Base-by-base conservation (phyloP, 2,329 filamentous ascomycete species). In the Aspergillus fructus region DNA sequence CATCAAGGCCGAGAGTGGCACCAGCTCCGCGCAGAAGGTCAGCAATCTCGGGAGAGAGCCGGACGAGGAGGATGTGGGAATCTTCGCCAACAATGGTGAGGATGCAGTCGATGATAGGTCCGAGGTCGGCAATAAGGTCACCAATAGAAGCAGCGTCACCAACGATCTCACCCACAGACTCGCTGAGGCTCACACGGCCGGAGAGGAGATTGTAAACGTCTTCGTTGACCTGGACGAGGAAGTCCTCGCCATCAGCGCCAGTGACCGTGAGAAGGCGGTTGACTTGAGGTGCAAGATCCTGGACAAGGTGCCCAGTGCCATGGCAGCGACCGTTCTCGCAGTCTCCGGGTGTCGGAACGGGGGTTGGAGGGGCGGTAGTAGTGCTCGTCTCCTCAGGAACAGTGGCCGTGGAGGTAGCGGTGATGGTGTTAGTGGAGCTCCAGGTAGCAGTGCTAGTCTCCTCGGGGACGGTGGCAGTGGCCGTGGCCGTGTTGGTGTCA, bases 221-320 rank as follows among this genome's bases (percentile, higher is more conserved):
- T 45, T 62, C 47, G 50, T 65, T 66, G 24, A 64, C 48, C 15
- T 64, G 60, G 13, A 64, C 57, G 30, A 68, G 59, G 40, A 66
- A 58, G 33, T 59, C 60, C 49, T 69, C 60, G 17, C 64, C 60
- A 24, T 73, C 64, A 30, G 63, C 58, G 41, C 70, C 71, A 19
- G 62, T 62, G 54, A 73, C 68, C 27, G 65, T 66, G 45, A 74
- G 64, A 49, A 69, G 61, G 60, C 69, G 63, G 59, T 71, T 60
- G 55, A 67, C 60, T 59, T 70, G 62, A 42, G 69, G 69, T 50
- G 64, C 70, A 47, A 72, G 62, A 39, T 65, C 63, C 64, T 71
- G 66, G 27, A 74, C 59, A 39, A 74, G 17, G 47, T 72, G 64
- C 13, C 71, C 70, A 41, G 63, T 65, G 27, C 63, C 63, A 23